phyloP scores from a whole-genome alignment of 31 red algal species.

The Endocladia muricata region DNA sequence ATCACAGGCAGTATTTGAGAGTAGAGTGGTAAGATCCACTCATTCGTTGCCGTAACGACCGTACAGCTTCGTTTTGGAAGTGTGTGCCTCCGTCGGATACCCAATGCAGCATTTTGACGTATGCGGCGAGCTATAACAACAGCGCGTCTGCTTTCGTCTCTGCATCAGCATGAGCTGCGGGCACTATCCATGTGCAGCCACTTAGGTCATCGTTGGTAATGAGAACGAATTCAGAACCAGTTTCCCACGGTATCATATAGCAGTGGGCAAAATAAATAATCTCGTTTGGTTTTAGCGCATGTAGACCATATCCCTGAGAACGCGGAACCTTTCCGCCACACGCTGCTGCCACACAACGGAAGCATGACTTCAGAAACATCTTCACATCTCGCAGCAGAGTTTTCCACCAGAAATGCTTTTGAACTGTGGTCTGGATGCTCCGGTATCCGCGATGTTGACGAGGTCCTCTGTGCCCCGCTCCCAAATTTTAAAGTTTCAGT shows the following conservation, averaged over 20 bases:
- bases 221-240: background rate
- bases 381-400: background rate
- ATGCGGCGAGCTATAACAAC: background rate
- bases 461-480: background rate
- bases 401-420: background rate
- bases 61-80: background rate
- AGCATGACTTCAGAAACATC: background rate
- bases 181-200: background rate
- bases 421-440: background rate
- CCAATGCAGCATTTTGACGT: background rate
- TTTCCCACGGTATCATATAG: background rate
- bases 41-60: background rate
- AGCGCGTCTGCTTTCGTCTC: background rate
- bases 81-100: slow-evolving; percentile 2
- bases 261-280: slow-evolving; percentile 8
- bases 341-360: background rate
- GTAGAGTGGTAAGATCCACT: background rate
- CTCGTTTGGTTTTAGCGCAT: background rate
- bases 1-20: background rate
- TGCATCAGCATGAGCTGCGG: background rate
- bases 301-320: background rate
- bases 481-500: background rate
- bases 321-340: background rate
- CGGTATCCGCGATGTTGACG: background rate
- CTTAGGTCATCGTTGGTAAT: background rate